Conservation (phyloP, 2,329 filamentous ascomycete species). For the Lasiodiplodia sp. region DNA sequence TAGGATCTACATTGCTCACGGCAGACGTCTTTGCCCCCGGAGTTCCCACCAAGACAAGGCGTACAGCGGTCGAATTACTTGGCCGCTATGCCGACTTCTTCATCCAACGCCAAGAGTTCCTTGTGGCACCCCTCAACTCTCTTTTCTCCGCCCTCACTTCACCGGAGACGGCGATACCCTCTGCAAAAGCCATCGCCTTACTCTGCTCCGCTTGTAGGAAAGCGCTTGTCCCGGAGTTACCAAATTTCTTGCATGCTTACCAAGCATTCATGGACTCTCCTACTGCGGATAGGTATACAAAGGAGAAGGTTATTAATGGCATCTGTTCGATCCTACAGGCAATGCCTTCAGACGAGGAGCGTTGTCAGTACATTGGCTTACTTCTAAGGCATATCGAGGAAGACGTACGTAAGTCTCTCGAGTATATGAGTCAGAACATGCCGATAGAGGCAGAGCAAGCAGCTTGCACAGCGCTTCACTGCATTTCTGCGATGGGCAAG, state of each 20-base stretch:
- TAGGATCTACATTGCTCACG: conserved; percentile 66
- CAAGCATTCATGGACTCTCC: conserved; percentile 65
- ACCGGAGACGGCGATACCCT: conserved; percentile 67
- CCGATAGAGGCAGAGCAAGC: conserved; percentile 51
- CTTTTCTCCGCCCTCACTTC: conserved; percentile 75
- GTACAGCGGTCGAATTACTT: conserved; percentile 74
- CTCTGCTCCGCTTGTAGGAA: conserved; percentile 79
- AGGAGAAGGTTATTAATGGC: conserved; percentile 76
- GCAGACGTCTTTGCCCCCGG: conserved; percentile 53
- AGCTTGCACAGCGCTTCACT: conserved; percentile 67
- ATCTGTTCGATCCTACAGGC: conserved; percentile 80
- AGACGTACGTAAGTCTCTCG: conserved; percentile 36
- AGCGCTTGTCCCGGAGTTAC: conserved; percentile 71
- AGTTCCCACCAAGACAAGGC: conserved; percentile 69
- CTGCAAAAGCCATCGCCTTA: conserved; percentile 76
- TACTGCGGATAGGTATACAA: conserved; percentile 72
- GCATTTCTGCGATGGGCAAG: conserved; percentile 73
- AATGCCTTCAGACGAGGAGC: conserved; percentile 64
- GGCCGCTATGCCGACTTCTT: conserved; percentile 81
- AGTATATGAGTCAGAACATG: conserved; percentile 31
- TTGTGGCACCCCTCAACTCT: conserved; percentile 76
- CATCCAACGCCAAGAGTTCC: conserved; percentile 69
- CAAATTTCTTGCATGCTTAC: conserved; percentile 76
- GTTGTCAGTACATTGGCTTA: conserved; percentile 62
- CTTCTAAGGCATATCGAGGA: conserved; percentile 68